Conservation (phyloP, 805 yeast genomes). For the Kuraishia ogatae region DNA sequence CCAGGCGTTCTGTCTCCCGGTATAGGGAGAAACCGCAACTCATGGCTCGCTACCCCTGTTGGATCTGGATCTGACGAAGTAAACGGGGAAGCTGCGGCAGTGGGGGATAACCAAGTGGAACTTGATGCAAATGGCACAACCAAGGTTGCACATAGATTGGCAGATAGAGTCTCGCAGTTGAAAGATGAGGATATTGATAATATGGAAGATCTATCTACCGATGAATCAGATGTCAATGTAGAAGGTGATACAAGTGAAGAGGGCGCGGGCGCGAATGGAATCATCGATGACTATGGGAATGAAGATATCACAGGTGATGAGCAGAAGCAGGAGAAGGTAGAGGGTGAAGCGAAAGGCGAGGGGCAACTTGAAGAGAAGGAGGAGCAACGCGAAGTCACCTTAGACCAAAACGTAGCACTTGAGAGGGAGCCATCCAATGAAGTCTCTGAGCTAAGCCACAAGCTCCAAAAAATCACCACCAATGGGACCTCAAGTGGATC, state of each 20-base stretch:
- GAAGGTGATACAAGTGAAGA: neutral
- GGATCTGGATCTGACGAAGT: neutral
- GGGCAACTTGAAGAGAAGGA: neutral
- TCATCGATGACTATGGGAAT: neutral
- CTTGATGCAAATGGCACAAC: neutral
- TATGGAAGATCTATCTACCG: neutral
- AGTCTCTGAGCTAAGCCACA: neutral
- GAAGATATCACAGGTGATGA: neutral
- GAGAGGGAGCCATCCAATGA: neutral
- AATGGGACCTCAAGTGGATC: neutral
- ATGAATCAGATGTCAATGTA: neutral
- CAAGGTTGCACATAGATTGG: neutral
- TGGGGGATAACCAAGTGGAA: neutral
- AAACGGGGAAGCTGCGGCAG: neutral
- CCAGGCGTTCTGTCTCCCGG: neutral
- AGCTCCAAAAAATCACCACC: neutral
- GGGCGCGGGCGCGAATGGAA: neutral
- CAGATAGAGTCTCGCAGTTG: neutral
- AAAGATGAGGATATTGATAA: neutral
- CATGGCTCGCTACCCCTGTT: neutral
- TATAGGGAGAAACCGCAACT: neutral
- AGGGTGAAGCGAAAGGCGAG: neutral
- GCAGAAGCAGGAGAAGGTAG: too few relatives aligned
- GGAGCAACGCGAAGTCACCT: neutral
- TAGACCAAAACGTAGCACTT: neutral